Conservation (phyloP, 495 filamentous ascomycete species). For the Massariosphaeria phaeospora region DNA sequence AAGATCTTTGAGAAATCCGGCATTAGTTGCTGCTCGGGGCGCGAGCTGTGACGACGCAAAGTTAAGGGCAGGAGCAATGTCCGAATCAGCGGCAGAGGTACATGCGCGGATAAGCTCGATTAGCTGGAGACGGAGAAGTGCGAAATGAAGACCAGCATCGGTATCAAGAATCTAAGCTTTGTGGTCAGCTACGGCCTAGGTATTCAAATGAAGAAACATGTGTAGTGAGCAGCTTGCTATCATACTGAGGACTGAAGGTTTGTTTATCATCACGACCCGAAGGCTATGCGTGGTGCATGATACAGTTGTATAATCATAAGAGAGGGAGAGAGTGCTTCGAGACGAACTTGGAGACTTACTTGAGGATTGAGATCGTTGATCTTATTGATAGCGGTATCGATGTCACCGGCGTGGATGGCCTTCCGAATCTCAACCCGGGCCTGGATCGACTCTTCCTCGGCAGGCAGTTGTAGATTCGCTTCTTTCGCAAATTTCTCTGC, state of each 20-base stretch:
- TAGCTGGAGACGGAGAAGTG: conserved; percentile 82
- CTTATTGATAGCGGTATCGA: conserved; percentile 75
- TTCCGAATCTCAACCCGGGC: conserved; percentile 73
- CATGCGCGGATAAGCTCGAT: conserved; percentile 85
- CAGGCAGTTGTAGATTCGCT: conserved; percentile 74
- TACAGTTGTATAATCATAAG: conserved; percentile 91
- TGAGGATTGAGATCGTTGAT: conserved; percentile 88
- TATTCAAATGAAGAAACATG: conserved; percentile 34
- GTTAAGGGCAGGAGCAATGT: conserved; percentile 74
- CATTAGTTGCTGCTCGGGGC: conserved; percentile 77
- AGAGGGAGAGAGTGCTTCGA: conserved; percentile 33
- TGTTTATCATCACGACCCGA: conserved; percentile 86
- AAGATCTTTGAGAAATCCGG: conserved; percentile 76
- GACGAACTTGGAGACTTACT: conserved; percentile 52
- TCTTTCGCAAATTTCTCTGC: conserved; percentile 91
- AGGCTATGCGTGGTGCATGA: conserved; percentile 99
- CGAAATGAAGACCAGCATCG: conserved; percentile 80
- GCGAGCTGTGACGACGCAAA: conserved; percentile 86
- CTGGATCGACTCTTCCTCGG: conserved; percentile 65
- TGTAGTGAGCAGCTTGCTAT: conserved; percentile 43
- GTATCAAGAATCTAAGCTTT: conserved; percentile 69
- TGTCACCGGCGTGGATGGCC: conserved; percentile 75
- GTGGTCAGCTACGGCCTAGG: conserved; percentile 1
- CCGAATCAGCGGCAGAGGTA: conserved; percentile 57
- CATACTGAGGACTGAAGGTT: conserved; percentile 96